Evolutionary conservation across 2,329 filamentous ascomycete genomes (phyloP).

Genomic region (Diaporthe australafricana): DNA sequence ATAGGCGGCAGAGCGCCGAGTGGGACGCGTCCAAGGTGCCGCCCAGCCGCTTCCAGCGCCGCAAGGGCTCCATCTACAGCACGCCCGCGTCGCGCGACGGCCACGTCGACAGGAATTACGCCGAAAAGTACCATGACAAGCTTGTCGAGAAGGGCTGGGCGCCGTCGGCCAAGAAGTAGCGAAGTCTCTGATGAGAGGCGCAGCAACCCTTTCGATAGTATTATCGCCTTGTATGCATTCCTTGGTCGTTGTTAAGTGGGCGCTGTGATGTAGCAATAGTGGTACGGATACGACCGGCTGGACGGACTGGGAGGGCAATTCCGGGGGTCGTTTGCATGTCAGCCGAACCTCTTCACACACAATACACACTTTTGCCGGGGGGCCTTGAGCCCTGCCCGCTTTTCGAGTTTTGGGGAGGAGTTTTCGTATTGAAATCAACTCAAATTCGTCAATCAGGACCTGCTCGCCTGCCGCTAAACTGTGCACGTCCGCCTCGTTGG

Average conservation of each 20-base stretch:
- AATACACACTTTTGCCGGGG: background rate
- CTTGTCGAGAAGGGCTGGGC: constrained; percentile 62
- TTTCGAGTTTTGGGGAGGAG: background rate
- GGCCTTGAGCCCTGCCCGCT: background rate
- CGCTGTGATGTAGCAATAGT: background rate
- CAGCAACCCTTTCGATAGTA: constrained; percentile 4
- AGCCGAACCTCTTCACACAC: constrained; percentile 1
- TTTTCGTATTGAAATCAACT: constrained; percentile 15
- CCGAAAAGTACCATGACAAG: constrained; percentile 71
- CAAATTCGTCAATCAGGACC: constrained; percentile 2
- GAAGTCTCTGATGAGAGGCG: constrained; percentile 8
- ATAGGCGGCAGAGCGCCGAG: constrained; percentile 55
- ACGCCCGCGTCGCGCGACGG: constrained; percentile 74
- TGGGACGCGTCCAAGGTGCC: constrained; percentile 75
- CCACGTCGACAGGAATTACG: constrained; percentile 70
- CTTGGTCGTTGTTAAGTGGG: background rate
- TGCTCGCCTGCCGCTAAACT: background rate
- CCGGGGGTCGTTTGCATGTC: background rate
- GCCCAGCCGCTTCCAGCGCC: constrained; percentile 76
- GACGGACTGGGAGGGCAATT: background rate
- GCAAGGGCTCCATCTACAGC: constrained; percentile 76
- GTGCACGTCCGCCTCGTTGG: background rate
- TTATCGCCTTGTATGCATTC: background rate
- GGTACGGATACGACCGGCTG: background rate
- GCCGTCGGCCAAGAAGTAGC: constrained; percentile 21